Evolutionary conservation across 78 protist genomes (phyloP).

Genomic region (Dictyostelium purpureum): DNA sequence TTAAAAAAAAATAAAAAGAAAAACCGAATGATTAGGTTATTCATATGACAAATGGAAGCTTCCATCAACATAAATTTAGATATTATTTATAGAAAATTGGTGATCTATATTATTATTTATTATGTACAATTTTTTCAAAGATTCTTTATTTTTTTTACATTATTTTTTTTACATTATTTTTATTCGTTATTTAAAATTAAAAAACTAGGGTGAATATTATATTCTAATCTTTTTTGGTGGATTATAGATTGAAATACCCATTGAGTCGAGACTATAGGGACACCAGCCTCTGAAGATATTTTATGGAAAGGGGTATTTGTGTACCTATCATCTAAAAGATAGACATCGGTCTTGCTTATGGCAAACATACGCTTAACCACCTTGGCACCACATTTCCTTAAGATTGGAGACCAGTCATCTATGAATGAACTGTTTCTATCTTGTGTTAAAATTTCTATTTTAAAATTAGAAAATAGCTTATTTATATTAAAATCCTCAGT

Average conservation of each 20-base stretch:
- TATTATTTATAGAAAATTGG: background rate
- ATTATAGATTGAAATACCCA: slow-evolving; percentile 11
- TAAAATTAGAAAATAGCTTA: background rate
- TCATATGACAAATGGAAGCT: background rate
- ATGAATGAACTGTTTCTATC: background rate
- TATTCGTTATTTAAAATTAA: too few species aligned
- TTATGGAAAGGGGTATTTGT: too few species aligned
- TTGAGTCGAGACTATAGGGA: background rate
- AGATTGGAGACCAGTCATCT: background rate
- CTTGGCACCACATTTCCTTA: slow-evolving; percentile 5
- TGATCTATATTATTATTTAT: background rate
- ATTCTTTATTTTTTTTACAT: too few species aligned
- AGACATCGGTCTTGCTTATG: background rate
- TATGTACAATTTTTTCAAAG: background rate
- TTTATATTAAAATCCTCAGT: too few species aligned
- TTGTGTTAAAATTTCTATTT: background rate
- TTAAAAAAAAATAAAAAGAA: too few species aligned
- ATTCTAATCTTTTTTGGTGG: background rate
- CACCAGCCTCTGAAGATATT: background rate
- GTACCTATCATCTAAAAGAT: too few species aligned
- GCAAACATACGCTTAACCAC: background rate
- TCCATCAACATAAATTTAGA: background rate
- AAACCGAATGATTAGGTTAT: background rate
- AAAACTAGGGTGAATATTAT: background rate
- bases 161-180: background rate